phyloP scores from a whole-genome alignment of 2,329 filamentous ascomycete species.

The Alternaria panax region DNA sequence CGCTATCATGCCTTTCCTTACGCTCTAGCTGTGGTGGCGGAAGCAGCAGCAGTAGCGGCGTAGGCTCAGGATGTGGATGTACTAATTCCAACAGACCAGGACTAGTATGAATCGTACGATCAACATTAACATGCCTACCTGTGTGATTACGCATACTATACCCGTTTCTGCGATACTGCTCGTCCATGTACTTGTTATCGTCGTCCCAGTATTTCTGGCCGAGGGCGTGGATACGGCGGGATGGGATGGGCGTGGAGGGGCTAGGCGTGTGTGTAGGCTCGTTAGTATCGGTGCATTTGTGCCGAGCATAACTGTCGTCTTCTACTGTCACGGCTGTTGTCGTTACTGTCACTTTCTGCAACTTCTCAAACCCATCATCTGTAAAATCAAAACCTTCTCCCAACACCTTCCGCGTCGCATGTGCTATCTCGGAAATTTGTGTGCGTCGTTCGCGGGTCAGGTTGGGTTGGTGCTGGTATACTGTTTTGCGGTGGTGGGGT shows the following conservation, averaged over 20 bases:
- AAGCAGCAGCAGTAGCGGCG: neutral
- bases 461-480: conserved; percentile 6
- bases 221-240: conserved; percentile 27
- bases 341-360: neutral
- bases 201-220: conserved; percentile 21
- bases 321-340: too few relatives aligned
- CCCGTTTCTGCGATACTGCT: neutral
- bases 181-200: conserved; percentile 9
- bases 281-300: too few relatives aligned
- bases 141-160: neutral
- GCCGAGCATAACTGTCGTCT: too few relatives aligned
- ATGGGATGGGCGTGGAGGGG: too few relatives aligned
- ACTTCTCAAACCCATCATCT: conserved; percentile 2
- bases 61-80: neutral
- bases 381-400: conserved; percentile 18
- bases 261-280: too few relatives aligned
- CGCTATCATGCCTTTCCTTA: neutral
- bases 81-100: too few relatives aligned
- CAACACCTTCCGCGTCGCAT: conserved; percentile 23
- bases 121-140: neutral
- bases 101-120: too few relatives aligned
- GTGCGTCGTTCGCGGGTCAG: conserved; percentile 7
- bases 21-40: too few relatives aligned
- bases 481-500: neutral
- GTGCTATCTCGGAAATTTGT: conserved; percentile 14